Evolutionary conservation across 2,329 filamentous ascomycete genomes (phyloP).

Genomic region (Ilyonectria sp.): DNA sequence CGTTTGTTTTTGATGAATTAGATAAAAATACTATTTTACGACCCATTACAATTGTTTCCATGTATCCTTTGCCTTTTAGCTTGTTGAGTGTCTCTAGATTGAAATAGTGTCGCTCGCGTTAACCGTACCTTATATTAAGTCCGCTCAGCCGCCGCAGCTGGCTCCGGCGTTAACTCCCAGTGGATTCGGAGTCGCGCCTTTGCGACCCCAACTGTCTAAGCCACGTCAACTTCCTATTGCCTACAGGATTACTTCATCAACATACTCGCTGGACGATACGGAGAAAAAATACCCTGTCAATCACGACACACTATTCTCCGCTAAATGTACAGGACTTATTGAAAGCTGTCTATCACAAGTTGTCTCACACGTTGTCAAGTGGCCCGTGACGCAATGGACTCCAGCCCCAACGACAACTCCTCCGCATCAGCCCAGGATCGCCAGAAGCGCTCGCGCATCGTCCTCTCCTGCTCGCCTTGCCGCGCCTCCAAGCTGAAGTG

Average conservation of each 20-base stretch:
- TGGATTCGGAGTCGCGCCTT: neutral
- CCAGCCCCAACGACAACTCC: slow-evolving; percentile 42
- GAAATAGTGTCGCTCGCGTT: neutral
- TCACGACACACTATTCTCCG: neutral
- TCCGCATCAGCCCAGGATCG: slow-evolving; percentile 36
- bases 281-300: too few species aligned
- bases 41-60: neutral
- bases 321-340: neutral
- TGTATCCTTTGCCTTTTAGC: neutral
- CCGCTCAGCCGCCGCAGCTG: neutral
- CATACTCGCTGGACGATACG: neutral
- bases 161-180: slow-evolving; percentile 12
- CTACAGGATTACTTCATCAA: slow-evolving; percentile 6
- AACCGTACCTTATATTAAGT: neutral
- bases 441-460: slow-evolving; percentile 63
- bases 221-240: slow-evolving; percentile 19
- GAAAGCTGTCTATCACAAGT: slow-evolving; percentile 1
- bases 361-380: slow-evolving; percentile 6
- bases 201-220: slow-evolving; percentile 4
- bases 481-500: slow-evolving; percentile 71
- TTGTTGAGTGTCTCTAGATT: neutral
- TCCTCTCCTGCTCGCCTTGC: slow-evolving; percentile 68
- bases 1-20: slow-evolving; percentile 18
- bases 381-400: slow-evolving; percentile 29
- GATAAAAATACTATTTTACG: slow-evolving; percentile 24